Conservation (phyloP, 345 rosid species). For the Noccaea caerulescens region DNA sequence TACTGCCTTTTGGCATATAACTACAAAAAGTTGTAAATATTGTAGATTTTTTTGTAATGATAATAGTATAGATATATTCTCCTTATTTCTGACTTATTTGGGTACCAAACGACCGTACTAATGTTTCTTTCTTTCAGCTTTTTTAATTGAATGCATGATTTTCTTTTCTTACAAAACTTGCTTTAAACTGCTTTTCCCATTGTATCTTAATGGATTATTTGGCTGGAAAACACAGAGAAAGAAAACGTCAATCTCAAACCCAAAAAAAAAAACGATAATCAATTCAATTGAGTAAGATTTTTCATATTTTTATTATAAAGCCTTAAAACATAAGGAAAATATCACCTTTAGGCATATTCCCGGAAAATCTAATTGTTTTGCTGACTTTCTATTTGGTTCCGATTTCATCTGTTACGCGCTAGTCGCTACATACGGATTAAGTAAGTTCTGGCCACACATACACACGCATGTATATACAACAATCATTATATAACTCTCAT, state of each 20-base stretch:
- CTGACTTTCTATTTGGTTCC: slow-evolving; percentile 2
- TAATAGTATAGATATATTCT: slow-evolving; percentile 19
- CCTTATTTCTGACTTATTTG: slow-evolving; percentile 20
- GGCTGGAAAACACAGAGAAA: slow-evolving; percentile 16
- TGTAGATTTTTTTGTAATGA: slow-evolving; percentile 11
- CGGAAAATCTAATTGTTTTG: not conserved
- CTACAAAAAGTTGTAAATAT: slow-evolving; percentile 17
- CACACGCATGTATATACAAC: not conserved
- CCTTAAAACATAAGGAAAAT: slow-evolving; percentile 18
- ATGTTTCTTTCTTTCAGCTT: slow-evolving; percentile 25
- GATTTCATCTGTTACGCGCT: not conserved
- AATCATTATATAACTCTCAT: not conserved
- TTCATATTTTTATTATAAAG: not conserved
- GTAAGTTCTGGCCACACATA: not conserved
- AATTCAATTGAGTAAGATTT: slow-evolving; percentile 22
- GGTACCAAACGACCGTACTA: slow-evolving; percentile 35
- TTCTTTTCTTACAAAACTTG: not conserved
- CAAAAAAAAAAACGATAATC: not conserved
- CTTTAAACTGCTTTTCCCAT: slow-evolving; percentile 11
- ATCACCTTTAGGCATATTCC: slow-evolving; percentile 14
- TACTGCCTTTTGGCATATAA: slow-evolving; percentile 15
- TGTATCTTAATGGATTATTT: not conserved
- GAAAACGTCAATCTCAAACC: slow-evolving; percentile 21
- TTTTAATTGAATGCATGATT: slow-evolving; percentile 10
- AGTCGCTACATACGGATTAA: not conserved